These are phyloP conservation scores for Entomortierella parvispora DNA, from an alignment of 192 early-diverging fungal genomes.

Conservation along the genomic window DNA sequence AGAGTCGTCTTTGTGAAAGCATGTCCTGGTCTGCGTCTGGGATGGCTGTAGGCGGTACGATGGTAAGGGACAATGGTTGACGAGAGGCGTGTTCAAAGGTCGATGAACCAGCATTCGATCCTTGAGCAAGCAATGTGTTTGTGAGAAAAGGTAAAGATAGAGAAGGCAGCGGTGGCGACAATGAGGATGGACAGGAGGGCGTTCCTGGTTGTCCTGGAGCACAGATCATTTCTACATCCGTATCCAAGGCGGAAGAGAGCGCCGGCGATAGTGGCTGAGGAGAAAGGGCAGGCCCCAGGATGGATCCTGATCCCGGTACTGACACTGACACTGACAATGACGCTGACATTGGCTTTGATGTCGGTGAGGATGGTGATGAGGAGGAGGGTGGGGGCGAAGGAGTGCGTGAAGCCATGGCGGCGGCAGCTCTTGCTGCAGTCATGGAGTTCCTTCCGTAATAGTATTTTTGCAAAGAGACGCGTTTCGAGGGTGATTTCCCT, in stretches of 20 bases:
- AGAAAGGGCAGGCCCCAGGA: too few relatives aligned
- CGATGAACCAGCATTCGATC: constrained; percentile 44
- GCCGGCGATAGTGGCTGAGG: too few relatives aligned
- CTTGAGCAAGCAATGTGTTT: constrained; percentile 6
- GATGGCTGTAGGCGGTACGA: constrained; percentile 2
- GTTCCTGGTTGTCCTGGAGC: too few relatives aligned
- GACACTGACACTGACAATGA: too few relatives aligned
- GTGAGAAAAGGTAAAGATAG: constrained; percentile 4
- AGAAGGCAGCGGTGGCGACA: constrained; percentile 7
- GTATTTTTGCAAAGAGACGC: constrained; percentile 48
- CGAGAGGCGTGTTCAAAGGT: constrained; percentile 11
- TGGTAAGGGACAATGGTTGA: background rate
- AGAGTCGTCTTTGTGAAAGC: constrained; percentile 8
- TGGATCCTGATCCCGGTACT: too few relatives aligned
- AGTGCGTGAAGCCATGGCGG: constrained; percentile 17
- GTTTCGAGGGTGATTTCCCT: constrained; percentile 44
- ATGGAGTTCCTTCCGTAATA: constrained; percentile 49
- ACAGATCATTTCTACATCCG: too few relatives aligned
- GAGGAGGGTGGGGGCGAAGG: constrained; percentile 29
- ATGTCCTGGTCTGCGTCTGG: constrained; percentile 4
- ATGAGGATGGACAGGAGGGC: background rate
- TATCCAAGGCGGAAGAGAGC: too few relatives aligned
- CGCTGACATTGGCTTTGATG: background rate
- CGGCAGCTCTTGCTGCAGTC: background rate
- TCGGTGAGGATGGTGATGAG: background rate